Conservation (phyloP, 257 asterid species). For the Solanum rostratum region DNA sequence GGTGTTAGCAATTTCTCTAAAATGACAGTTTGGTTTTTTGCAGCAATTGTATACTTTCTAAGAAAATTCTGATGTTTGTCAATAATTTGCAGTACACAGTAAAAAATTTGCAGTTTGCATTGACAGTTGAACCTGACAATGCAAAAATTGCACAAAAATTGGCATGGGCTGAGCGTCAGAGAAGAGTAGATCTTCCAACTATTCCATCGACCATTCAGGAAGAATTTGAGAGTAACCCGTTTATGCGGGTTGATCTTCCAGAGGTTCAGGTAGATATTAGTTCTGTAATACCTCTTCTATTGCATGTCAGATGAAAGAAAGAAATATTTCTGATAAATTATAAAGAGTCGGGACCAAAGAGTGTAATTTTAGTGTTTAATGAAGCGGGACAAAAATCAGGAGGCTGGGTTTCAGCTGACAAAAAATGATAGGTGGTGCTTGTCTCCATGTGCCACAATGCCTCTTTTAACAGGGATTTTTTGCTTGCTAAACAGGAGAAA, state of each 20-base stretch:
- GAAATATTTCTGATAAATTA: not conserved
- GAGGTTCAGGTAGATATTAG: slow-evolving; percentile 65
- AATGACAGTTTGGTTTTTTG: not conserved
- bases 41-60: not conserved
- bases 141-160: slow-evolving; percentile 30
- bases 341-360: not conserved
- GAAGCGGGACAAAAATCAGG: not conserved
- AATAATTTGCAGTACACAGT: slow-evolving; percentile 31
- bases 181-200: slow-evolving; percentile 51
- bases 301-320: not conserved
- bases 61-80: not conserved
- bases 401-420: not conserved
- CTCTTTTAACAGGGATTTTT: not conserved
- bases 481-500: slow-evolving; percentile 36
- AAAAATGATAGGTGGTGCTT: not conserved
- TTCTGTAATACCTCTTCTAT: not conserved
- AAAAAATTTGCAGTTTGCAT: slow-evolving; percentile 72
- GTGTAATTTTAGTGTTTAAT: not conserved
- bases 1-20: not conserved
- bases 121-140: slow-evolving; percentile 68
- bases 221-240: slow-evolving; percentile 83
- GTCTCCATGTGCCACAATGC: not conserved
- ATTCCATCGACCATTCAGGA: slow-evolving; percentile 83
- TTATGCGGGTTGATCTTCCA: slow-evolving; percentile 81
- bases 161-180: slow-evolving; percentile 22